Evolutionary conservation across 1,284 basidiomycete genomes (phyloP).

Genomic region (Ceratobasidium sp.): DNA sequence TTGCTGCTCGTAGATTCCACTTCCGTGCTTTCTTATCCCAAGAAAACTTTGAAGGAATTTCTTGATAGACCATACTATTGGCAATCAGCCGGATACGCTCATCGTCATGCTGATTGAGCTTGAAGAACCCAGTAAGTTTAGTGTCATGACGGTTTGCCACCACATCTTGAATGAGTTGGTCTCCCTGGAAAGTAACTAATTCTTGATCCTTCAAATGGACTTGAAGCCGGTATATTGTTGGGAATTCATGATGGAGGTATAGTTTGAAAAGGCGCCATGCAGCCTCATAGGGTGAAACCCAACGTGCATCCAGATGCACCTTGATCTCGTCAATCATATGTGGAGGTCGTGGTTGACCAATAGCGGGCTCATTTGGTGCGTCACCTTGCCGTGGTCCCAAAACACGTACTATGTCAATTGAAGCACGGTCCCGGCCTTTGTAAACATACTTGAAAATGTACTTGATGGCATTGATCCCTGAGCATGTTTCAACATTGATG

Average conservation of each 20-base stretch:
- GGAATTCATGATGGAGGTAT: conserved; percentile 49
- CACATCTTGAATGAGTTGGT: conserved; percentile 47
- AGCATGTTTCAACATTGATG: conserved; percentile 56
- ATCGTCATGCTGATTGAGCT: conserved; percentile 50
- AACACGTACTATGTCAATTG: conserved; percentile 45
- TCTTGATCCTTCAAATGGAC: conserved; percentile 53
- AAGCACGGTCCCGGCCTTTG: conserved; percentile 55
- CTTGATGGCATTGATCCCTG: conserved; percentile 51
- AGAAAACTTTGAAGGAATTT: conserved; percentile 52
- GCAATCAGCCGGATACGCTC: conserved; percentile 47
- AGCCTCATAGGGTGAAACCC: conserved; percentile 52
- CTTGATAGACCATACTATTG: conserved; percentile 52
- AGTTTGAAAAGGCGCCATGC: conserved; percentile 52
- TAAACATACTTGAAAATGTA: conserved; percentile 59
- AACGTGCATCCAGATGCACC: conserved; percentile 51
- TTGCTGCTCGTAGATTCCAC: conserved; percentile 52
- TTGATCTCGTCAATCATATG: conserved; percentile 50
- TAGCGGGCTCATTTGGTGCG: no score
- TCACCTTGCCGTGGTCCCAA: no score
- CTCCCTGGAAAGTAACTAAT: conserved; percentile 50
- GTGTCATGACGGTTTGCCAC: conserved; percentile 46
- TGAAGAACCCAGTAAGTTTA: conserved; percentile 54
- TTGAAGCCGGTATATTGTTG: conserved; percentile 52
- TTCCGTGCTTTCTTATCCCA: conserved; percentile 40
- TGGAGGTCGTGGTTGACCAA: no score